These are phyloP conservation scores for Rheum nobile DNA, from an alignment of 148 eudicot genomes.

Conservation along the genomic window DNA sequence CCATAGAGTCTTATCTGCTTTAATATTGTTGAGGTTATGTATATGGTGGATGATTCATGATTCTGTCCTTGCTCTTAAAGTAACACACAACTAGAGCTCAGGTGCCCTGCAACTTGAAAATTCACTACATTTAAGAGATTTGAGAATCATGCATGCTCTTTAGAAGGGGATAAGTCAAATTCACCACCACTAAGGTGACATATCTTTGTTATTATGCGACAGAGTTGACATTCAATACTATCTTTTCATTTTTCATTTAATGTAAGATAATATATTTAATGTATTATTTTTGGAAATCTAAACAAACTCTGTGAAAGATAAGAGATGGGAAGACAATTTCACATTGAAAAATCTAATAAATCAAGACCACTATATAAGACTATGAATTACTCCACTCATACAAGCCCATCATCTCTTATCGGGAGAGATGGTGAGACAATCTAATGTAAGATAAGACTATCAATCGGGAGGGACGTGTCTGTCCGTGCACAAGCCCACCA, in stretches of 20 bases:
- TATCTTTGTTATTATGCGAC: background rate
- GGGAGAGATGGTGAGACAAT: too few relatives aligned
- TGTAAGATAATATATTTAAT: too few relatives aligned
- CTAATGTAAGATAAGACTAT: too few relatives aligned
- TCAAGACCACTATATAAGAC: too few relatives aligned
- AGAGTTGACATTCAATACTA: background rate
- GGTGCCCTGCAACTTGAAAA: background rate
- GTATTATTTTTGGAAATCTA: too few relatives aligned
- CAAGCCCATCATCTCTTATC: too few relatives aligned
- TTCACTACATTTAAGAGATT: background rate
- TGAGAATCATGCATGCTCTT: background rate
- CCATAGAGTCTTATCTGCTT: background rate
- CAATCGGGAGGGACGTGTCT: too few relatives aligned
- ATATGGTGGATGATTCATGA: background rate
- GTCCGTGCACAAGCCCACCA: too few relatives aligned
- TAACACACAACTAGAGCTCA: conserved; percentile 1
- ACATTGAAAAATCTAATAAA: too few relatives aligned
- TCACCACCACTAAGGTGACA: conserved; percentile 8
- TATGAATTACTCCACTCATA: too few relatives aligned
- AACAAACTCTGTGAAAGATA: too few relatives aligned
- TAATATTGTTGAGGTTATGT: background rate
- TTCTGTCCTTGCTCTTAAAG: conserved; percentile 5
- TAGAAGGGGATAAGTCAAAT: background rate
- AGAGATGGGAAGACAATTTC: too few relatives aligned
- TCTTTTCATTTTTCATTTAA: background rate